A percentile compares a stretch with the other conserved stretches of the same genome.
phyloP scores from a whole-genome alignment of 1,139 yeast species.

The Candida tetrigidarum region DNA sequence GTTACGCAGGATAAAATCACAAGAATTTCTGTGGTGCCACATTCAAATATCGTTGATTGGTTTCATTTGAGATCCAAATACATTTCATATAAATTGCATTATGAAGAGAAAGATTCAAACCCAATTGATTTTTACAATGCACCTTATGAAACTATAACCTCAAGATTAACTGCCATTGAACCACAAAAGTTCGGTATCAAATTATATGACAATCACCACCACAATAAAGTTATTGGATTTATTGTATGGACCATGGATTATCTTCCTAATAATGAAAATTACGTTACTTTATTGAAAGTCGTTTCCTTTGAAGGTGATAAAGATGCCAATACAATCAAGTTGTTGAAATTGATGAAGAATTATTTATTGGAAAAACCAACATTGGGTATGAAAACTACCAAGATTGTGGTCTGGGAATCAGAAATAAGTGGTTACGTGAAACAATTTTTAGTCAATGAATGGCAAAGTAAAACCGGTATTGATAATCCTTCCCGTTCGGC shows the following conservation, averaged over 20 bases:
- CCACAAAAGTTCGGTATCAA: constrained; percentile 40
- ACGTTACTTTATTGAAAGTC: constrained; percentile 34
- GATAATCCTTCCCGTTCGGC: constrained; percentile 47
- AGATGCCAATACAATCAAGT: constrained; percentile 21
- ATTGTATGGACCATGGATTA: constrained; percentile 49
- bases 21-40: constrained; percentile 35
- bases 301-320: constrained; percentile 27
- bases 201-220: constrained; percentile 20
- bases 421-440: constrained; percentile 26
- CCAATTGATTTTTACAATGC: constrained; percentile 28
- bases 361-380: constrained; percentile 17
- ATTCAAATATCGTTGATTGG: constrained; percentile 43
- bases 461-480: constrained; percentile 22
- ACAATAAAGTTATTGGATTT: constrained; percentile 28
- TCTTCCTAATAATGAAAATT: constrained; percentile 22
- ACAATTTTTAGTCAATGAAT: constrained; percentile 20
- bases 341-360: constrained; percentile 29
- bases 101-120: constrained; percentile 16
- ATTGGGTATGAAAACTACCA: constrained; percentile 17
- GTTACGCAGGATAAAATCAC: constrained; percentile 31
- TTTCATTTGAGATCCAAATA: constrained; percentile 48
- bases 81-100: constrained; percentile 34
- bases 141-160: constrained; percentile 29
- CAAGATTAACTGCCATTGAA: constrained; percentile 25
- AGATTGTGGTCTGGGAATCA: constrained; percentile 41